These are phyloP conservation scores for Populus hybrid DNA, from an alignment of 441 rosid species.

Conservation along the genomic window DNA sequence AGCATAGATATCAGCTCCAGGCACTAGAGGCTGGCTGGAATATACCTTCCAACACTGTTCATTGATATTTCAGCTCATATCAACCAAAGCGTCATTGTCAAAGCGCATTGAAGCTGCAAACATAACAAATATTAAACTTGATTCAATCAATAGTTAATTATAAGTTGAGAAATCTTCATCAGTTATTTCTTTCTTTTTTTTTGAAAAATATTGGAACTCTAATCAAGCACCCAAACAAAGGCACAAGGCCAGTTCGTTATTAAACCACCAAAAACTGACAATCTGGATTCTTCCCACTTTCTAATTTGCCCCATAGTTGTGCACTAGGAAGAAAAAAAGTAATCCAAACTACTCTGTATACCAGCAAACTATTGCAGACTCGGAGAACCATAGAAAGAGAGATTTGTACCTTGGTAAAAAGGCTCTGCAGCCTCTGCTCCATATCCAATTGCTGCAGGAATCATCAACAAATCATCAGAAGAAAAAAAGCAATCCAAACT, in stretches of 20 bases:
- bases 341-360: background rate
- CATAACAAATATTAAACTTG: background rate
- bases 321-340: background rate
- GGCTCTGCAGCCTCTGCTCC: constrained; percentile 7
- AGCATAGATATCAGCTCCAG: background rate
- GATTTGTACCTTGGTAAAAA: background rate
- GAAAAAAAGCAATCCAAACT: background rate
- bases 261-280: background rate
- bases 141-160: background rate
- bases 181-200: background rate
- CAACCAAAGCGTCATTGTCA: background rate
- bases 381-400: background rate
- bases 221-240: background rate
- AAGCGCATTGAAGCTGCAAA: background rate
- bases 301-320: background rate
- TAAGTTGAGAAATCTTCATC: background rate
- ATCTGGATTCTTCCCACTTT: background rate
- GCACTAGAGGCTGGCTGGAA: background rate
- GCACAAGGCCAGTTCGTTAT: background rate
- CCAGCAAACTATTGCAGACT: background rate
- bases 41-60: background rate
- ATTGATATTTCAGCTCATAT: background rate
- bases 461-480: constrained; percentile 25
- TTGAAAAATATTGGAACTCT: background rate
- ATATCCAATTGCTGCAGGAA: constrained; percentile 20